phyloP scores from a whole-genome alignment of 371 early-diverging fungal species.

The Mucor mucedo region DNA sequence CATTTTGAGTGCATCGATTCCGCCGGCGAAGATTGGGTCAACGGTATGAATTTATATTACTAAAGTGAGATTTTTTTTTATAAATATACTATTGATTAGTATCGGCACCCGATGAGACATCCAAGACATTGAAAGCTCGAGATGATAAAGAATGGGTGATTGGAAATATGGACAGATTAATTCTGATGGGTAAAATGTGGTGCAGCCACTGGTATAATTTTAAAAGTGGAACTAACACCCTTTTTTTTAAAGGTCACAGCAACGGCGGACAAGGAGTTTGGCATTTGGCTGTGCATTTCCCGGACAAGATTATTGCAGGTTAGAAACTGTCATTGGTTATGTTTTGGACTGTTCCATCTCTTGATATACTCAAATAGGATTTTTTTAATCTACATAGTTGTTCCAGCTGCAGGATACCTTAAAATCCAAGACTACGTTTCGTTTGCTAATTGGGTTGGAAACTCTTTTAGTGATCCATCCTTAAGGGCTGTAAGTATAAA shows the following conservation, averaged over 20 bases:
- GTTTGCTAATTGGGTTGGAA: slow-evolving; percentile 63
- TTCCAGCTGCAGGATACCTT: slow-evolving; percentile 73
- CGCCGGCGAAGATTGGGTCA: slow-evolving; percentile 23
- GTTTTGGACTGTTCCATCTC: no score
- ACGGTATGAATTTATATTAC: slow-evolving; percentile 8
- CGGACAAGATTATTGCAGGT: no score
- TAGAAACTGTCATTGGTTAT: no score
- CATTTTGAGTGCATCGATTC: slow-evolving; percentile 24
- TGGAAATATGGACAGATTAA: slow-evolving; percentile 20
- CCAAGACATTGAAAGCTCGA: slow-evolving; percentile 10
- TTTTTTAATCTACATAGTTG: slow-evolving; percentile 33
- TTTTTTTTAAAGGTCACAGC: no score
- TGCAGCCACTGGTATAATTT: neutral
- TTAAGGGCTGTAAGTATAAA: slow-evolving; percentile 57
- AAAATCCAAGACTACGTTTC: slow-evolving; percentile 76
- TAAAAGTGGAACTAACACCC: no score
- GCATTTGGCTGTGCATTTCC: no score
- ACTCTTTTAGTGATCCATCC: slow-evolving; percentile 64
- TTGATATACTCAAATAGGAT: no score
- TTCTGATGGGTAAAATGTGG: slow-evolving; percentile 29
- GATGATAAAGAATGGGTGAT: slow-evolving; percentile 25
- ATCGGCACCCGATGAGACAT: slow-evolving; percentile 17
- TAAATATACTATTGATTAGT: slow-evolving; percentile 1
- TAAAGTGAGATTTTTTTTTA: no score
- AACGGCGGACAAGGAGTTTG: no score